These are phyloP conservation scores for Clonostachys byssicola DNA, from an alignment of 2,329 filamentous ascomycete species.

Conservation along the genomic window DNA sequence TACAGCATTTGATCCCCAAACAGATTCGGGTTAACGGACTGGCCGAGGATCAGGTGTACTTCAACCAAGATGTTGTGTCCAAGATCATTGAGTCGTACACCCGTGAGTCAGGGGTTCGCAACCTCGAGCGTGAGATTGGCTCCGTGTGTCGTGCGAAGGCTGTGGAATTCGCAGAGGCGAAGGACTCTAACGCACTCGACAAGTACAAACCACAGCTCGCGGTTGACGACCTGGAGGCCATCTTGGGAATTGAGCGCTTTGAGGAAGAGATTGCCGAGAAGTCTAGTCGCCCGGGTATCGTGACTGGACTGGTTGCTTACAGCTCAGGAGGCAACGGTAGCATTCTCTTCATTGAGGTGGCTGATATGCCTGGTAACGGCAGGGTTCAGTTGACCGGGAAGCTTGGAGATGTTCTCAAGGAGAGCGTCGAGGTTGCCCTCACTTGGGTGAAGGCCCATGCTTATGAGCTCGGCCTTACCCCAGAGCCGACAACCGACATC, in stretches of 20 bases:
- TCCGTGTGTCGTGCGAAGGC: conserved; percentile 93
- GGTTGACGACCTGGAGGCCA: conserved; percentile 79
- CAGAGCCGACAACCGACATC: conserved; percentile 80
- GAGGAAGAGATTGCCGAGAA: conserved; percentile 95
- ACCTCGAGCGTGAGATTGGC: conserved; percentile 91
- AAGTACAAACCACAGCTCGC: conserved; percentile 72
- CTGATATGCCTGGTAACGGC: conserved; percentile 92
- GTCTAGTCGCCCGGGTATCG: conserved; percentile 78
- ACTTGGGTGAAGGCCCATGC: conserved; percentile 98
- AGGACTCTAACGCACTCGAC: conserved; percentile 64
- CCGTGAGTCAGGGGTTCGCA: conserved; percentile 91
- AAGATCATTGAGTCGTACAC: conserved; percentile 97
- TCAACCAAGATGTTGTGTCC: conserved; percentile 81
- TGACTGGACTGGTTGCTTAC: conserved; percentile 95
- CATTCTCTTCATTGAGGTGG: conserved; percentile 97
- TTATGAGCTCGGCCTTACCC: conserved; percentile 80
- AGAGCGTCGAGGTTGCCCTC: conserved; percentile 92
- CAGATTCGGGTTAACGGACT: conserved; percentile 91
- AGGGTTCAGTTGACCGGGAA: conserved; percentile 94
- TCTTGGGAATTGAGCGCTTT: conserved; percentile 88
- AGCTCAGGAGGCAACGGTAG: conserved; percentile 88
- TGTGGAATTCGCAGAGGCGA: conserved; percentile 88
- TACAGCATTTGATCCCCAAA: conserved; percentile 91
- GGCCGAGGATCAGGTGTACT: conserved; percentile 65
- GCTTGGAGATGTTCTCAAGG: conserved; percentile 93